Conservation (phyloP, 331 rosid genomes). For the Erythrophleum ivorense region DNA sequence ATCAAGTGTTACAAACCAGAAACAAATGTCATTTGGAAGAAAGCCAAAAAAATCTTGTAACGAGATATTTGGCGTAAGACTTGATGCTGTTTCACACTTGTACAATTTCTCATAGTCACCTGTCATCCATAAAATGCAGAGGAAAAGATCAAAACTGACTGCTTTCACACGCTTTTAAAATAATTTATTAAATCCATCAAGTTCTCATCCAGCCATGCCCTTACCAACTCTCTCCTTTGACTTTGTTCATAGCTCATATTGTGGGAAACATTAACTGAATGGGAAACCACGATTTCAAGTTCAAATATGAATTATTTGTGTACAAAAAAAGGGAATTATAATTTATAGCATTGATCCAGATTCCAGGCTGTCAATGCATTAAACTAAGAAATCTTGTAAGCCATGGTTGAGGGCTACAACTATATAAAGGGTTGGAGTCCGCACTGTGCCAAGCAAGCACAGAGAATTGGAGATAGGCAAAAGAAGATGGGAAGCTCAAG, state of each 20-base stretch:
- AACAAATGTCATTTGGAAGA: background rate
- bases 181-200: background rate
- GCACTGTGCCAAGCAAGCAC: constrained; percentile 14
- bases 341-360: background rate
- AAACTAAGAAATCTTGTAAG: background rate
- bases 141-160: background rate
- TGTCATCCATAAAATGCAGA: background rate
- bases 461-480: background rate
- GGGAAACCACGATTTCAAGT: background rate
- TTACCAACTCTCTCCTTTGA: constrained; percentile 10
- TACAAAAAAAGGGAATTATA: background rate
- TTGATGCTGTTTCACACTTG: background rate
- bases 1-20: background rate
- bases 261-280: background rate
- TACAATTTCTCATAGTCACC: background rate
- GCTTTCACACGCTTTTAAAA: background rate
- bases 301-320: background rate
- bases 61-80: background rate
- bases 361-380: constrained; percentile 5
- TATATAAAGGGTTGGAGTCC: constrained; percentile 20
- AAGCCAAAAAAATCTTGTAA: background rate
- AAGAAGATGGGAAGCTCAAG: constrained; percentile 45
- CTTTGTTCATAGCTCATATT: constrained; percentile 4
- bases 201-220: background rate
- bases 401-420: background rate